Evolutionary conservation across 2,329 filamentous ascomycete genomes (phyloP).

Genomic region (Curvularia spicifera): DNA sequence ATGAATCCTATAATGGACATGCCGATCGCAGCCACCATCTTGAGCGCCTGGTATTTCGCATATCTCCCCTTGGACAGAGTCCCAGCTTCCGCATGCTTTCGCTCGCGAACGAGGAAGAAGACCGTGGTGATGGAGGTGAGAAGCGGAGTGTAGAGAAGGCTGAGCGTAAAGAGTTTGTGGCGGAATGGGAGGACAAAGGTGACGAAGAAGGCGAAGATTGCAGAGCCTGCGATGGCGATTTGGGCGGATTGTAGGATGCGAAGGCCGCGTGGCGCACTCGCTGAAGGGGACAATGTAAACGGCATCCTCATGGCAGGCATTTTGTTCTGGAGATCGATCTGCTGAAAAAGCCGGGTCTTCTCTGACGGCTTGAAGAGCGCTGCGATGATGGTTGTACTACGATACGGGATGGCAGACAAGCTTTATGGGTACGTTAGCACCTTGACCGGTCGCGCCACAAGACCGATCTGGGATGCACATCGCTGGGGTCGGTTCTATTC

Average conservation of each 20-base stretch:
- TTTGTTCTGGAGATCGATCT: background rate
- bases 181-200: conserved; percentile 27
- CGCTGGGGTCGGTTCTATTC: conserved; percentile 10
- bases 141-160: conserved; percentile 32
- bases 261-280: conserved; percentile 26
- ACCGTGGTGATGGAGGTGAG: conserved; percentile 28
- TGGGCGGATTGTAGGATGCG: conserved; percentile 30
- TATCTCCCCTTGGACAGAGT: conserved; percentile 32
- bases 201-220: conserved; percentile 24
- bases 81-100: conserved; percentile 23
- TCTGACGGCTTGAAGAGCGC: background rate
- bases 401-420: background rate
- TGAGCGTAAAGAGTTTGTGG: conserved; percentile 33
- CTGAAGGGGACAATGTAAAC: conserved; percentile 10
- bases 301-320: conserved; percentile 14
- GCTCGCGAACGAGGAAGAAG: conserved; percentile 30
- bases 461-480: conserved; percentile 2
- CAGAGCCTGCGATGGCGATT: conserved; percentile 22
- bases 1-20: conserved; percentile 32
- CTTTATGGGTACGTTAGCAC: conserved; percentile 22
- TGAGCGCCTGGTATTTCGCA: conserved; percentile 32
- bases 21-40: conserved; percentile 26
- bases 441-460: conserved; percentile 33
- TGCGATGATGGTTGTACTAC: background rate
- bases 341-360: background rate